phyloP scores from a whole-genome alignment of 1,284 basidiomycete species.

The Cystobasidiaceae sp. region DNA sequence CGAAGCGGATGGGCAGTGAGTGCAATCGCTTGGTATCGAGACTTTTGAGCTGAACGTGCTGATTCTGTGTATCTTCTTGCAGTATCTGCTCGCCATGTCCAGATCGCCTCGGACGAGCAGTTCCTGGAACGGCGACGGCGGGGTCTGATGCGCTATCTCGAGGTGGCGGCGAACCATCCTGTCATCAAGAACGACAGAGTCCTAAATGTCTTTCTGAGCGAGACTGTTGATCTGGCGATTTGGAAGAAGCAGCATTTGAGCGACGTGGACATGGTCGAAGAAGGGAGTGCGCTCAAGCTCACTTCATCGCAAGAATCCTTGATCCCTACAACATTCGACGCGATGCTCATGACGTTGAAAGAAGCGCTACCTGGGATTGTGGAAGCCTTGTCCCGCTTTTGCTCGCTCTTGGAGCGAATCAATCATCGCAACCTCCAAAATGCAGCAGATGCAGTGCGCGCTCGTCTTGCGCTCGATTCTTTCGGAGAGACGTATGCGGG shows the following conservation, averaged over 20 bases:
- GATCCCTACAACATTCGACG: slow-evolving; percentile 83
- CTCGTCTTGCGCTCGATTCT: slow-evolving; percentile 18
- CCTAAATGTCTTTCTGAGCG: slow-evolving; percentile 60
- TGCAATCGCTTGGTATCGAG: slow-evolving; percentile 38
- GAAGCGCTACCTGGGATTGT: slow-evolving; percentile 66
- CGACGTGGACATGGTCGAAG: slow-evolving; percentile 58
- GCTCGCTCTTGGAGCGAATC: slow-evolving; percentile 72
- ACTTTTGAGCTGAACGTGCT: neutral
- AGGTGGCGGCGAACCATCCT: slow-evolving; percentile 82
- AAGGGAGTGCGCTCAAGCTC: slow-evolving; percentile 77
- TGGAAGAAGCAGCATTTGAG: slow-evolving; percentile 33
- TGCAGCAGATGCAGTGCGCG: slow-evolving; percentile 26
- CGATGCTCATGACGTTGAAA: slow-evolving; percentile 67
- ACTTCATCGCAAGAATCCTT: slow-evolving; percentile 81
- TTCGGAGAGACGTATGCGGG: slow-evolving; percentile 20
- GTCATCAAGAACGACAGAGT: slow-evolving; percentile 79
- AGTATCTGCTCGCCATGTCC: slow-evolving; percentile 16
- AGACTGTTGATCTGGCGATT: slow-evolving; percentile 32
- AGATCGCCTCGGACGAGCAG: slow-evolving; percentile 63
- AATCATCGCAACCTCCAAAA: slow-evolving; percentile 60
- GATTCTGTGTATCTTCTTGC: neutral
- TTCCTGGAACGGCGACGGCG: slow-evolving; percentile 86
- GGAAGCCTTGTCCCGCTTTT: slow-evolving; percentile 85
- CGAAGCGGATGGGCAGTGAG: slow-evolving; percentile 81
- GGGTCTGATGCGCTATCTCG: slow-evolving; percentile 74